Evolutionary conservation across 495 filamentous ascomycete genomes (phyloP).

Genomic region (Penicillium desertorum): DNA sequence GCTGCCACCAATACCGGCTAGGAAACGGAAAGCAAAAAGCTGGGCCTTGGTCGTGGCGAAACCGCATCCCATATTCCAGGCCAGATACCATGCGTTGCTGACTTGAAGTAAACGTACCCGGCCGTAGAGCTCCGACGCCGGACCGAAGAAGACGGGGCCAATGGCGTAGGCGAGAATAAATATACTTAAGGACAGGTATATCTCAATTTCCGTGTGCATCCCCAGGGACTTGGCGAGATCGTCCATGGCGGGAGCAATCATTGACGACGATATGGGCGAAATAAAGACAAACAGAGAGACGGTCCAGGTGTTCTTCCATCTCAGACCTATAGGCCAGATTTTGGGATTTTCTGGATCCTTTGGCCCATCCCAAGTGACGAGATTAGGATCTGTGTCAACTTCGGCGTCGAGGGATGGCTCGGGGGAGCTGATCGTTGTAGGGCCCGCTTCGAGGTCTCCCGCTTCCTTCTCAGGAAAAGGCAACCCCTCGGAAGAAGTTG

Average conservation of each 20-base stretch:
- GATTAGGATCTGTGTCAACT: not conserved
- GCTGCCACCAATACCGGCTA: conserved; percentile 52
- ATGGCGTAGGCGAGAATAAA: conserved; percentile 49
- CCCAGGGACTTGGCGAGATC: conserved; percentile 56
- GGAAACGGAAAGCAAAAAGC: conserved; percentile 55
- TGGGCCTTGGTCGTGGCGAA: conserved; percentile 47
- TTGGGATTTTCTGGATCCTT: conserved; percentile 47
- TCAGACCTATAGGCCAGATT: conserved; percentile 21
- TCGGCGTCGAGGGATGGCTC: not conserved
- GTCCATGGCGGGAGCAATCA: conserved; percentile 59
- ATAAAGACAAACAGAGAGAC: conserved; percentile 55
- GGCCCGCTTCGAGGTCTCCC: not conserved
- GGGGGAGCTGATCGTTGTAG: not conserved
- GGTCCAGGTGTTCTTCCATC: conserved; percentile 52
- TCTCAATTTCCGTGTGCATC: conserved; percentile 43
- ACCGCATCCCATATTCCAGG: conserved; percentile 58
- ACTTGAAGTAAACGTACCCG: conserved; percentile 51
- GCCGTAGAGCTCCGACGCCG: conserved; percentile 62
- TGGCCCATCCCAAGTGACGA: conserved; percentile 45
- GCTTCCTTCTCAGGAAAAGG: not conserved
- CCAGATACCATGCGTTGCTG: conserved; percentile 54
- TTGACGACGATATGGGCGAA: conserved; percentile 48
- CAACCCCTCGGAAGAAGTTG: too few relatives aligned
- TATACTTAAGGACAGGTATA: conserved; percentile 56
- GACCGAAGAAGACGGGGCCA: conserved; percentile 55